Base-by-base conservation (phyloP, 192 early-diverging fungal species). In the Coemansia sp. region DNA sequence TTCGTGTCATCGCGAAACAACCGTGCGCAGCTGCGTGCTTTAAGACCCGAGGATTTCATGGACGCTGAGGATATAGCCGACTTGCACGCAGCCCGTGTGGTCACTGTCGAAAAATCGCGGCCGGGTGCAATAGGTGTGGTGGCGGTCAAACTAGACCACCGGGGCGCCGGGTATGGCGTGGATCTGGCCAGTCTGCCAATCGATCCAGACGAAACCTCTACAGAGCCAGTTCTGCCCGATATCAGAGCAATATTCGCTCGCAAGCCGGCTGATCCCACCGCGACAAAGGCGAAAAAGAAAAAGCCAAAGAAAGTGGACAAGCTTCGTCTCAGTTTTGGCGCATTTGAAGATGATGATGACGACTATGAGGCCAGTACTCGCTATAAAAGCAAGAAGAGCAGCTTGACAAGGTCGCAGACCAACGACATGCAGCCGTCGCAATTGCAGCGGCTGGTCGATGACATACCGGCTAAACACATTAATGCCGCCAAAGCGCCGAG, bases 31-130 rank as follows among this genome's bases (percentile, higher is more conserved):
- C 62, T 54, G 33, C 79, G 63, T n/a, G 52, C 33, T 43, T 52
- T 62, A 53, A 71, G 69, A 12, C 86, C 65, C 1, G 90, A 95
- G 58, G 95, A 98, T 60, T 97, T 86, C 58, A 98, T 98, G 97
- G 97, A 98, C 74, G 92, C 95, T 6, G 94, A 98, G 61, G 97
- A 98, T 58, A 58, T 91, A 19, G 86, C 85, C 57, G 92, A 81
- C n/a, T 31, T 46, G 0, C 58, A 49, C 11, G 71, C 58, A 19
- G 19, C 59, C 7, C 47, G 42, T 43, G 9, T 6, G 27, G n/a
- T 72, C 29, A 12, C 49, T 0, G 60, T 72, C 4, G 19, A 24
- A 18, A 49, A 27, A 6, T n/a, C n/a, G n/a, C n/a, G n/a, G n/a
- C n/a, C n/a, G n/a, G n/a, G n/a, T n/a, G n/a, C 33, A 11, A 4